These are phyloP conservation scores for Mucor racemosus DNA, from an alignment of 371 early-diverging fungal genomes.

Conservation along the genomic window DNA sequence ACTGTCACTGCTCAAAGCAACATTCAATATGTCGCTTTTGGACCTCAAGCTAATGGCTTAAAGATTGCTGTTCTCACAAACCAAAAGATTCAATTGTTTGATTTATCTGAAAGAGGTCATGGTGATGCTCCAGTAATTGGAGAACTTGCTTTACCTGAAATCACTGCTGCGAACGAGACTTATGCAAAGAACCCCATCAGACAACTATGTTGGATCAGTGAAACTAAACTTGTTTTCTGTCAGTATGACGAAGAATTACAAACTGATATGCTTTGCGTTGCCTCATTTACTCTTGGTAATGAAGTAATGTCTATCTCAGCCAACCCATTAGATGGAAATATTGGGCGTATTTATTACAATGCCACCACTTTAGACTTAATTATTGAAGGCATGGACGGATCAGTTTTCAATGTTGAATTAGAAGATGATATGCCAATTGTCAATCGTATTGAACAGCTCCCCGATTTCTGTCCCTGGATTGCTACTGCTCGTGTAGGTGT, in stretches of 20 bases:
- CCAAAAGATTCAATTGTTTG: conserved; percentile 54
- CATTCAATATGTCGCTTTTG: conserved; percentile 68
- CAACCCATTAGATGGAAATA: conserved; percentile 21
- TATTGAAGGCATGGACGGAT: conserved; percentile 53
- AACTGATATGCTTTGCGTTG: conserved; percentile 35
- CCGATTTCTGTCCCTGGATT: conserved; percentile 74
- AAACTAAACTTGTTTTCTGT: conserved; percentile 32
- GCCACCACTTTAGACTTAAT: conserved; percentile 41
- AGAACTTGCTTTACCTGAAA: conserved; percentile 14
- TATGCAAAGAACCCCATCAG: conserved; percentile 30
- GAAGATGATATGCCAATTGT: conserved; percentile 13
- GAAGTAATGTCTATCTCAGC: conserved; percentile 14
- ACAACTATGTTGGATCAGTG: conserved; percentile 43
- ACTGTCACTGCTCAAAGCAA: conserved; percentile 49
- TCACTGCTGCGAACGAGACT: conserved; percentile 1
- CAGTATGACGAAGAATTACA: conserved; percentile 37
- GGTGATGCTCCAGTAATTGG: conserved; percentile 29
- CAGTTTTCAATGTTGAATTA: conserved; percentile 41
- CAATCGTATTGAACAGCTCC: conserved; percentile 36
- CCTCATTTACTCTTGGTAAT: conserved; percentile 14
- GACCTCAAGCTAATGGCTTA: conserved; percentile 63
- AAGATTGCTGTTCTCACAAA: conserved; percentile 71
- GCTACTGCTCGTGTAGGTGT: conserved; percentile 58
- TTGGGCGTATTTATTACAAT: conserved; percentile 40
- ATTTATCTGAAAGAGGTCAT: conserved; percentile 40